These are phyloP conservation scores for Cryphonectria japonica DNA, from an alignment of 2,329 filamentous ascomycete species.

Conservation along the genomic window DNA sequence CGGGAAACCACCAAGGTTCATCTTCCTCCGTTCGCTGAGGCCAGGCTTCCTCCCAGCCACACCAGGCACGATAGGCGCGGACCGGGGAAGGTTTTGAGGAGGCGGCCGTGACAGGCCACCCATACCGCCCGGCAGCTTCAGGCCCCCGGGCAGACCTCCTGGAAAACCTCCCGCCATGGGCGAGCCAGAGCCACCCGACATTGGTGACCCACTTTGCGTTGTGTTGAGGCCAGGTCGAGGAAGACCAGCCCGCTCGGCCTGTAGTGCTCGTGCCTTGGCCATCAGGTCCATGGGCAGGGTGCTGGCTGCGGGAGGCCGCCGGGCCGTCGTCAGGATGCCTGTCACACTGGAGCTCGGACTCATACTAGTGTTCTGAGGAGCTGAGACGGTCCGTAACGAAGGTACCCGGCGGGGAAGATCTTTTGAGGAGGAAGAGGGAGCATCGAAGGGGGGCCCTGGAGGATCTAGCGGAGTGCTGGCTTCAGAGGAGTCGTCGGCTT, in stretches of 20 bases:
- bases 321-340: conserved; percentile 71
- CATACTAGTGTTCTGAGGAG: conserved; percentile 62
- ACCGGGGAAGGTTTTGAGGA: conserved; percentile 55
- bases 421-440: conserved; percentile 24
- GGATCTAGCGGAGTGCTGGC: conserved; percentile 53
- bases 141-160: conserved; percentile 48
- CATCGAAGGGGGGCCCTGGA: conserved; percentile 38
- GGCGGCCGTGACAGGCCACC: conserved; percentile 47
- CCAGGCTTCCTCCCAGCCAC: conserved; percentile 50
- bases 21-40: conserved; percentile 66
- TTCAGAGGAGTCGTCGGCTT: conserved; percentile 48
- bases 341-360: conserved; percentile 83
- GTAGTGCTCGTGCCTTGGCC: conserved; percentile 43
- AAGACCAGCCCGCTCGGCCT: conserved; percentile 40
- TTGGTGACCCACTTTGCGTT: conserved; percentile 31
- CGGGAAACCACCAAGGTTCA: conserved; percentile 56
- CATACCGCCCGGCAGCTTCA: conserved; percentile 44
- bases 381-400: conserved; percentile 63
- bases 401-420: conserved; percentile 57
- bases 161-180: conserved; percentile 37
- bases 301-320: conserved; percentile 52
- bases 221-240: conserved; percentile 28
- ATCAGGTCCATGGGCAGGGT: conserved; percentile 46
- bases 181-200: conserved; percentile 37
- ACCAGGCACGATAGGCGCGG: conserved; percentile 53